These are phyloP conservation scores for Cryptococcus sp. DNA, from an alignment of 1,284 basidiomycete genomes.

Conservation along the genomic window DNA sequence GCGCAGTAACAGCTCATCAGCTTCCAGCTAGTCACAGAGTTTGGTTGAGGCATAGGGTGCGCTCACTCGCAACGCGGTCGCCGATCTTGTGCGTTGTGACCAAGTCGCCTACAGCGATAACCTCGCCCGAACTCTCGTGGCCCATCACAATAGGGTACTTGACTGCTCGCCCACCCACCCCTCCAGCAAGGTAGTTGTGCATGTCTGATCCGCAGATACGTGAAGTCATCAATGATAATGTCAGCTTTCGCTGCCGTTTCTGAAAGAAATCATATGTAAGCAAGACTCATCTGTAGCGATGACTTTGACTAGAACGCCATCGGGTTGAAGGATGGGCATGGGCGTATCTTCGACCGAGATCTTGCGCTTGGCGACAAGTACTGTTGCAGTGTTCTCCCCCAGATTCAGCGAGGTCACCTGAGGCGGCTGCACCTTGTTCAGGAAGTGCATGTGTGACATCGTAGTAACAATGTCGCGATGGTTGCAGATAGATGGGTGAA, in stretches of 20 bases:
- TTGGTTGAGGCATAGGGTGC: neutral
- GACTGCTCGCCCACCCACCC: conserved; percentile 48
- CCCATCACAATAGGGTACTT: conserved; percentile 52
- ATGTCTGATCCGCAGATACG: conserved; percentile 49
- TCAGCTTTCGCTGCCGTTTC: conserved; percentile 9
- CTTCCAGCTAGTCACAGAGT: neutral
- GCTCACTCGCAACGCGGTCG: conserved; percentile 55
- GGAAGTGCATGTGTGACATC: conserved; percentile 44
- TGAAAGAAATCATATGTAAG: neutral
- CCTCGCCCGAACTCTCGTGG: conserved; percentile 51
- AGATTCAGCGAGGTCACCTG: conserved; percentile 39
- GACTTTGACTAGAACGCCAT: conserved; percentile 48
- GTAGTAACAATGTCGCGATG: neutral
- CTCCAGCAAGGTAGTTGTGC: conserved; percentile 47
- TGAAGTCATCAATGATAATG: conserved; percentile 3
- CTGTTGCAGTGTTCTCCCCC: conserved; percentile 39
- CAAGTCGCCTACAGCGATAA: conserved; percentile 48
- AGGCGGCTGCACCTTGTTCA: conserved; percentile 39
- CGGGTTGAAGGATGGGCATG: conserved; percentile 47
- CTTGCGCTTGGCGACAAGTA: conserved; percentile 42
- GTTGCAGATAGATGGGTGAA: neutral
- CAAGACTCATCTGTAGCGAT: conserved; percentile 39
- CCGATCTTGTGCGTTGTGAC: conserved; percentile 52
- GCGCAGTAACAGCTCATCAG: neutral
- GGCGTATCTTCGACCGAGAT: conserved; percentile 37